Conservation (phyloP, 202 grass and related monocot genomes). For the Carex arenaria region DNA sequence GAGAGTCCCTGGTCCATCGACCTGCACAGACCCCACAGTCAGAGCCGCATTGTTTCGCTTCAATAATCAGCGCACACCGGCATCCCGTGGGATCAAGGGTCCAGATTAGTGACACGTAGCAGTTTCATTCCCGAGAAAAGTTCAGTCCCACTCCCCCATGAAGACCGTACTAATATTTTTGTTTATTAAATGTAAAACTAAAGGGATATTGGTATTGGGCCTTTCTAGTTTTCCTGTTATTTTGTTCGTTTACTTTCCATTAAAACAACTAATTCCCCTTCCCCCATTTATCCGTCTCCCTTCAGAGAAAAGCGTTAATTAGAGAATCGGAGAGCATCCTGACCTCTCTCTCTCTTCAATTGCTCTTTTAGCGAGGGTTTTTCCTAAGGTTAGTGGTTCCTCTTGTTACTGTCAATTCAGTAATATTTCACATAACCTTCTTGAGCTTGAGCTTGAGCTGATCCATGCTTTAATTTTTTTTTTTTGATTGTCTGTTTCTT, state of each 20-base stretch:
- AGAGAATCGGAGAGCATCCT: neutral
- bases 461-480: neutral
- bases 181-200: neutral
- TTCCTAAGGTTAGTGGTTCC: neutral
- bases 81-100: slow-evolving; percentile 8
- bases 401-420: neutral
- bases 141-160: neutral
- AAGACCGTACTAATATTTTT: neutral
- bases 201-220: no score
- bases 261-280: neutral
- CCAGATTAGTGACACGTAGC: slow-evolving; percentile 3
- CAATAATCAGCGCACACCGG: neutral
- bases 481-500: neutral
- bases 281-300: neutral
- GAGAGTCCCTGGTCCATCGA: no score
- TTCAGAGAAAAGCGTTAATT: neutral
- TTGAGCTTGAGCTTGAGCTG: neutral
- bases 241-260: no score
- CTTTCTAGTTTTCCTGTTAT: no score
- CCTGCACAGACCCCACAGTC: no score
- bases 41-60: neutral
- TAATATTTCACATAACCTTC: neutral
- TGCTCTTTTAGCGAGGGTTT: neutral
- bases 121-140: neutral
- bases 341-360: neutral